phyloP scores from a whole-genome alignment of 2,329 filamentous ascomycete species.

The Pezicula rhizophila region DNA sequence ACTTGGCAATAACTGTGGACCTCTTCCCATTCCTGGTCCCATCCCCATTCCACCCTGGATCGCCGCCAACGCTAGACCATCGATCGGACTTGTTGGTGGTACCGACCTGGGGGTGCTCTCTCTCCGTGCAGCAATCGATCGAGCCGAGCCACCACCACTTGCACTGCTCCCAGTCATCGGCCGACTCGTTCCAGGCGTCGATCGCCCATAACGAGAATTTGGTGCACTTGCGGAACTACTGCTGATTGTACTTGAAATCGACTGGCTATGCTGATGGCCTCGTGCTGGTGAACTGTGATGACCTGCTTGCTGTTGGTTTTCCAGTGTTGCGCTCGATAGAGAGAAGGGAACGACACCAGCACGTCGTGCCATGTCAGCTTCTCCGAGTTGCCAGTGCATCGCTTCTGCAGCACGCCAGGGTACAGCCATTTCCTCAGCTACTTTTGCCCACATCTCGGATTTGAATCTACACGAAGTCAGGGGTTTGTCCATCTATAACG shows the following conservation, averaged over 20 bases:
- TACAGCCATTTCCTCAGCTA: conserved; percentile 89
- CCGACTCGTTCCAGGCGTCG: conserved; percentile 14
- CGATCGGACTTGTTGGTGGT: conserved; percentile 32
- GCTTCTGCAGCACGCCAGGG: conserved; percentile 94
- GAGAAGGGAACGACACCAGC: conserved; percentile 86
- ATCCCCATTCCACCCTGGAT: conserved; percentile 21
- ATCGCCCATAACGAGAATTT: conserved; percentile 18
- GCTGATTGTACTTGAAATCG: conserved; percentile 17
- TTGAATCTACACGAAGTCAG: conserved; percentile 64
- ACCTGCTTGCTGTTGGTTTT: conserved; percentile 23
- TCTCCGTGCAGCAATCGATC: conserved; percentile 25
- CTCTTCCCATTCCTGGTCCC: conserved; percentile 19
- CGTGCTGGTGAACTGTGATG: conserved; percentile 18
- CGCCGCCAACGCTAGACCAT: conserved; percentile 26
- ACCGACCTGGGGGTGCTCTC: conserved; percentile 28
- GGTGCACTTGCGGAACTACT: conserved; percentile 7
- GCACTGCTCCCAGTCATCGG: conserved; percentile 5
- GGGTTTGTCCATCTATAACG: neutral
- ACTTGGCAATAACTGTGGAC: conserved; percentile 43
- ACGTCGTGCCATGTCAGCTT: conserved; percentile 86
- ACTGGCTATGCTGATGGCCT: conserved; percentile 29
- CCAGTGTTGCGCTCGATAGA: conserved; percentile 51
- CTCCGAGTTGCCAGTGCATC: conserved; percentile 97
- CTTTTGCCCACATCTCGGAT: conserved; percentile 94
- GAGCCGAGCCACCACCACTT: conserved; percentile 10